phyloP scores from a whole-genome alignment of 75 land plant genomes.

The Picea glauca region DNA sequence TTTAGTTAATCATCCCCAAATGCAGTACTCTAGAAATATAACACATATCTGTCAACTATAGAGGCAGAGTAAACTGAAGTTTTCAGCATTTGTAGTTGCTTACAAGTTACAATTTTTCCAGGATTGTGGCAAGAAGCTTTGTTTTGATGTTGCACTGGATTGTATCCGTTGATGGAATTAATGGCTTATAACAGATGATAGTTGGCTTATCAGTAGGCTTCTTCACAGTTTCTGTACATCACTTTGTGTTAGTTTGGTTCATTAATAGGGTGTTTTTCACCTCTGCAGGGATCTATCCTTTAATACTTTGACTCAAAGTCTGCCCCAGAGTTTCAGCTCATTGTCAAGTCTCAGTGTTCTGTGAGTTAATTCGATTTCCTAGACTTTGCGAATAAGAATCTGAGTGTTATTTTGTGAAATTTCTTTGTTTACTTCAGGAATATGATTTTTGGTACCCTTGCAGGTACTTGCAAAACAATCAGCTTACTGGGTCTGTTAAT shows the following conservation, averaged over 20 bases:
- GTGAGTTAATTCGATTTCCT: slow-evolving; percentile 38
- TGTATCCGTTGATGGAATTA: too few species aligned
- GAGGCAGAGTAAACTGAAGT: not conserved
- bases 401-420: slow-evolving; percentile 3
- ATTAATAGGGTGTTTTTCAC: not conserved
- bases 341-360: slow-evolving; percentile 54
- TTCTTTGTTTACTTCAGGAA: not conserved
- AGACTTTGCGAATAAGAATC: not conserved
- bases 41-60: not conserved
- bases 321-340: slow-evolving; percentile 65
- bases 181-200: too few species aligned
- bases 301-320: slow-evolving; percentile 57
- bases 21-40: not conserved
- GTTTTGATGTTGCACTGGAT: too few species aligned
- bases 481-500: slow-evolving; percentile 72
- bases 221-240: not conserved
- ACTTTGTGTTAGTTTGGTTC: not conserved
- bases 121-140: too few species aligned
- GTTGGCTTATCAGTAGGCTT: too few species aligned
- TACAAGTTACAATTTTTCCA: not conserved
- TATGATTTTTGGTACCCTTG: not conserved
- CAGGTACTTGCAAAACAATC: slow-evolving; percentile 79
- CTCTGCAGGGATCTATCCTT: slow-evolving; percentile 79
- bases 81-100: not conserved
- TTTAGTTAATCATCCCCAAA: not conserved